Conservation (phyloP, 2,329 filamentous ascomycete species). For the Pezicula neosporulosa region DNA sequence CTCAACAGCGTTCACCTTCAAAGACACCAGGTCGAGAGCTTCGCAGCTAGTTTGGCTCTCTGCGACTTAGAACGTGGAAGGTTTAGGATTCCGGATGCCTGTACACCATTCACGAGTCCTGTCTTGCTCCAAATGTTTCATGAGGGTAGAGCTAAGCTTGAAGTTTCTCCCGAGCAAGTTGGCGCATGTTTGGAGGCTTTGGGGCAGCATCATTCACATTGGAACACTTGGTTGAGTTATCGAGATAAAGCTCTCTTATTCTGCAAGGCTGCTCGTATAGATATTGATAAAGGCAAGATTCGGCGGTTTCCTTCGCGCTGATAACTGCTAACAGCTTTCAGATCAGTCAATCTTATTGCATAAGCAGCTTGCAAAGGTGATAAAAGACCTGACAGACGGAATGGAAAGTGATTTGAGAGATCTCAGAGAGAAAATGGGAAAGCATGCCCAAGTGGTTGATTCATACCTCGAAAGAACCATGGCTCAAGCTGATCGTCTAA, state of each 20-base stretch:
- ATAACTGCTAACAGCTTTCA: slow-evolving; percentile 13
- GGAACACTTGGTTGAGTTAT: slow-evolving; percentile 63
- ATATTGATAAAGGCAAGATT: slow-evolving; percentile 50
- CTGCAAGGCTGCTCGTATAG: slow-evolving; percentile 56
- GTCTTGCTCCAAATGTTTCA: slow-evolving; percentile 31
- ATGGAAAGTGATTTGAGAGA: slow-evolving; percentile 18
- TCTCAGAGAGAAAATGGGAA: slow-evolving; percentile 16
- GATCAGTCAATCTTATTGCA: slow-evolving; percentile 27
- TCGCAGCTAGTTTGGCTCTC: slow-evolving; percentile 58
- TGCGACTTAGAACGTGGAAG: slow-evolving; percentile 57
- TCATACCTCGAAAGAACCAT: slow-evolving; percentile 19
- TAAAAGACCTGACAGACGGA: slow-evolving; percentile 21
- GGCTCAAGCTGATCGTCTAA: slow-evolving; percentile 16
- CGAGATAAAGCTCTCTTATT: slow-evolving; percentile 58
- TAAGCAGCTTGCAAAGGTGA: slow-evolving; percentile 23
- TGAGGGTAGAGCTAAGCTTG: slow-evolving; percentile 26
- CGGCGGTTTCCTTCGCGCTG: not conserved
- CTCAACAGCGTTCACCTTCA: slow-evolving; percentile 30
- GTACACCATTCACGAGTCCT: slow-evolving; percentile 38
- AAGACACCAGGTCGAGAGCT: slow-evolving; percentile 48
- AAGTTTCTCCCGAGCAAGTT: slow-evolving; percentile 29
- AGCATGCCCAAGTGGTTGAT: slow-evolving; percentile 14
- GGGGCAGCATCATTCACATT: slow-evolving; percentile 51
- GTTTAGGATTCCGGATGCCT: slow-evolving; percentile 45
- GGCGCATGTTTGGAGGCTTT: slow-evolving; percentile 50